phyloP scores from a whole-genome alignment of 768 basidiomycete species.

The Naematelia encephala region DNA sequence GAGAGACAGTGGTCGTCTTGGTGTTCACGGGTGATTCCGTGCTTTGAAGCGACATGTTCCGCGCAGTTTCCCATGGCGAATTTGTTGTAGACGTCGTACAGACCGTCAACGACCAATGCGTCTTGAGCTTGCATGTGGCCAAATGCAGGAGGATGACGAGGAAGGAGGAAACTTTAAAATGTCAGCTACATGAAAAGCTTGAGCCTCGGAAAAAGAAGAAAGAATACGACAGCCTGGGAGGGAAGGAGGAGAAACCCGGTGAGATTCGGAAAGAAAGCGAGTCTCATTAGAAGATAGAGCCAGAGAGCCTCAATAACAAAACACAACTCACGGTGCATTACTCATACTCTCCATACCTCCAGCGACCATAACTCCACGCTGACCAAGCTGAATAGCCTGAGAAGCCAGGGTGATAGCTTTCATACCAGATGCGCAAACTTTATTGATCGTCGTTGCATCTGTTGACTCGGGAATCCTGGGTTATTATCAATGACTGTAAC shows the following conservation, averaged over 20 bases:
- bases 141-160: conserved; percentile 57
- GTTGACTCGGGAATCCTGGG: conserved; percentile 63
- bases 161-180: conserved; percentile 51
- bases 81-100: conserved; percentile 96
- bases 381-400: conserved; percentile 82
- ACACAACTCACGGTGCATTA: conserved; percentile 94
- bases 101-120: conserved; percentile 85
- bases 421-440: conserved; percentile 97
- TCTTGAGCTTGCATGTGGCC: conserved; percentile 86
- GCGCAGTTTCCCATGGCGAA: conserved; percentile 98
- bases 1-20: conserved; percentile 90
- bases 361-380: conserved; percentile 79
- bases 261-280: too few relatives aligned
- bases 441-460: conserved; percentile 98
- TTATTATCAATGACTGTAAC: neutral
- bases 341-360: conserved; percentile 99
- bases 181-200: conserved; percentile 53
- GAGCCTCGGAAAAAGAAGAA: too few relatives aligned
- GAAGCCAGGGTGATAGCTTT: conserved; percentile 92
- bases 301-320: too few relatives aligned
- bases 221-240: too few relatives aligned
- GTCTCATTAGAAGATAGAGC: neutral
- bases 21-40: conserved; percentile 76
- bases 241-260: neutral
- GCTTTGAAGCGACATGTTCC: conserved; percentile 77